phyloP scores from a whole-genome alignment of 1,139 yeast genomes.

The Yamadazyma pseudoaaseri region DNA sequence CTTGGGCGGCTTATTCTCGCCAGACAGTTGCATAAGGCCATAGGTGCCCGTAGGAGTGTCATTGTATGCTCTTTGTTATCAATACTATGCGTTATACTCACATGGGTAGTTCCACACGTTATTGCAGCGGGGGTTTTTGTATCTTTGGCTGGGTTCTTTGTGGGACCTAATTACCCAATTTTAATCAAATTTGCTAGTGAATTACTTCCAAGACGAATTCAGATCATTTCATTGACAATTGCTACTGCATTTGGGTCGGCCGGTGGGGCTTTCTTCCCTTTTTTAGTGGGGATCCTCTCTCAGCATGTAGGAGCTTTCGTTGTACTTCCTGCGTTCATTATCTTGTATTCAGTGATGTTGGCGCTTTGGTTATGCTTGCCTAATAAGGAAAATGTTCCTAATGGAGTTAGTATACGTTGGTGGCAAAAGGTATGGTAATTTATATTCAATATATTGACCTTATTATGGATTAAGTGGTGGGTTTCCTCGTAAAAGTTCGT shows the following conservation, averaged over 20 bases:
- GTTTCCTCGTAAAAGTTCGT: constrained; percentile 3
- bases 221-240: constrained; percentile 51
- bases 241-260: constrained; percentile 59
- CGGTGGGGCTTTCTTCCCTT: constrained; percentile 62
- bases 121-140: constrained; percentile 46
- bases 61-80: constrained; percentile 31
- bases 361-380: constrained; percentile 49
- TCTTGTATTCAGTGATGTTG: constrained; percentile 34
- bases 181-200: constrained; percentile 47
- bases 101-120: constrained; percentile 46
- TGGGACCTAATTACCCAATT: constrained; percentile 58
- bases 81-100: constrained; percentile 32
- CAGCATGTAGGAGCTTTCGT: constrained; percentile 51
- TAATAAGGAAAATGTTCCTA: constrained; percentile 22
- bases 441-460: not conserved
- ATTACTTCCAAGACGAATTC: constrained; percentile 53
- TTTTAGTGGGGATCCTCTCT: constrained; percentile 51
- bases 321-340: constrained; percentile 52
- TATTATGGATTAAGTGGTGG: constrained; percentile 3
- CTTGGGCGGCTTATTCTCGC: constrained; percentile 55
- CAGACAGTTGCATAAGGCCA: constrained; percentile 30
- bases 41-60: constrained; percentile 54
- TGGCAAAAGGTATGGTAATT: constrained; percentile 20
- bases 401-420: constrained; percentile 8
- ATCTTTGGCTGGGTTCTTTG: constrained; percentile 45